Percentiles rank a stretch among this genome's conserved stretches.
phyloP scores from a whole-genome alignment of 148 eudicot genomes.

The Rhododendron henanense region DNA sequence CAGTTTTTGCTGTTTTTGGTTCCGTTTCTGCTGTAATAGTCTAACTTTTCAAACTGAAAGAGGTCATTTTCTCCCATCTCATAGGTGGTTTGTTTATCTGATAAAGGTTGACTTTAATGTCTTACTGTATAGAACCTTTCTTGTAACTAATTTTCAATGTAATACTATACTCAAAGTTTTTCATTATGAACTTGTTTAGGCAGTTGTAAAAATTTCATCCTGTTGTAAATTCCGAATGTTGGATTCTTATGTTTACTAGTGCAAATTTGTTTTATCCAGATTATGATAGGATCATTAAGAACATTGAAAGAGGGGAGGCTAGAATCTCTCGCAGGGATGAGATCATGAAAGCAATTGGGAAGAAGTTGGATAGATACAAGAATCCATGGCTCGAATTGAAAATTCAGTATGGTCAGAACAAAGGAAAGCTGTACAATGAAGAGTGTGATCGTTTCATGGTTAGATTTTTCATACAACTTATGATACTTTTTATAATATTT shows the following conservation, averaged over 20 bases:
- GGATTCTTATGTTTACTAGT: not conserved
- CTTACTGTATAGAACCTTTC: not conserved
- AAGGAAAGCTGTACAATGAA: slow-evolving; percentile 97
- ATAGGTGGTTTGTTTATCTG: not conserved
- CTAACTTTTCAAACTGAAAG: not conserved
- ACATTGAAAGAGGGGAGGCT: slow-evolving; percentile 97
- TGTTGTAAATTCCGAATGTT: not conserved
- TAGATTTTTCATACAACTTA: not conserved
- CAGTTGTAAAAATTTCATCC: not conserved
- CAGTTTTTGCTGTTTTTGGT: not conserved
- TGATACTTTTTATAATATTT: not conserved
- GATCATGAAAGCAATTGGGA: slow-evolving; percentile 96
- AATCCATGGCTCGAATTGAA: slow-evolving; percentile 96
- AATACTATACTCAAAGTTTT: not conserved
- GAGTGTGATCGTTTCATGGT: slow-evolving; percentile 99
- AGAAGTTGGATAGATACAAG: slow-evolving; percentile 92
- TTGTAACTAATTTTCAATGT: not conserved
- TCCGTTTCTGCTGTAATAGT: not conserved
- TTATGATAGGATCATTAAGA: slow-evolving; percentile 92
- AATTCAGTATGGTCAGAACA: slow-evolving; percentile 98
- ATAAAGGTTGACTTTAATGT: not conserved
- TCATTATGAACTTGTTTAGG: not conserved
- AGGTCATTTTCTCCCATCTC: not conserved
- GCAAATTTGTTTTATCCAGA: slow-evolving; percentile 33
- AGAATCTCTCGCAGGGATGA: slow-evolving; percentile 95